phyloP scores from a whole-genome alignment of 805 yeast species.

The Saccharomycopsis lassenensis region DNA sequence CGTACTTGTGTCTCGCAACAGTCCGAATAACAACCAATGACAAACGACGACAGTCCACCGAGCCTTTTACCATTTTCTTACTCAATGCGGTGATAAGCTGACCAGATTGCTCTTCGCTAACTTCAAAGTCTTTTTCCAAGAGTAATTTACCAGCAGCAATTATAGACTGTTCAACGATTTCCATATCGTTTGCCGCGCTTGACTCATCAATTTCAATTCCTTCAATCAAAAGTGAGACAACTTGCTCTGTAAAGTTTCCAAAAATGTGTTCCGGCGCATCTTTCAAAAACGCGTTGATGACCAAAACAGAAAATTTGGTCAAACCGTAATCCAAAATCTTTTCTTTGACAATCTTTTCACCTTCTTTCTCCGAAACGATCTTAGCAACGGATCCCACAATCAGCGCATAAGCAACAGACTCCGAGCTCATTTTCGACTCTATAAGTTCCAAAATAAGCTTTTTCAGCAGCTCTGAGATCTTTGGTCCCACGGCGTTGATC shows the following conservation, averaged over 20 bases:
- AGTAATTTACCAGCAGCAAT: constrained; percentile 75
- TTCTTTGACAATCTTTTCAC: constrained; percentile 41
- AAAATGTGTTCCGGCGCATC: constrained; percentile 63
- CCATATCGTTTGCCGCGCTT: no score
- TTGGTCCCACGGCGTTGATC: constrained; percentile 64
- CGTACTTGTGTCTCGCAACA: constrained; percentile 50
- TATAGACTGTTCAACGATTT: constrained; percentile 65
- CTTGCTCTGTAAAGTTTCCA: constrained; percentile 35
- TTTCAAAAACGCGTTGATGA: constrained; percentile 69
- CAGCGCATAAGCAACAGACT: constrained; percentile 62
- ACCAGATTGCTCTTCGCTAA: constrained; percentile 32
- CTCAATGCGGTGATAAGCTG: constrained; percentile 42
- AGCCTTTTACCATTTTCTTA: constrained; percentile 35
- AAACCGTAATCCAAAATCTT: constrained; percentile 46
- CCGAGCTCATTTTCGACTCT: constrained; percentile 51
- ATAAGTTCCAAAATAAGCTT: constrained; percentile 57
- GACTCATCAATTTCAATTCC: no score
- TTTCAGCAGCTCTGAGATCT: constrained; percentile 67
- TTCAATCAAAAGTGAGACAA: constrained; percentile 36
- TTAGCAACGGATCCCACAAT: constrained; percentile 68
- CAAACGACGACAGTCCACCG: constrained; percentile 70
- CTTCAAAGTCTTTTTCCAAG: constrained; percentile 34
- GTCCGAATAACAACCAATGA: constrained; percentile 70
- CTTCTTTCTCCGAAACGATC: constrained; percentile 55
- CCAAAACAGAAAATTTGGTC: constrained; percentile 54